A percentile compares a stretch with the other conserved stretches of the same genome.
These are phyloP conservation scores for Prosopis cineraria DNA, from an alignment of 306 rosid species.

Conservation along the genomic window DNA sequence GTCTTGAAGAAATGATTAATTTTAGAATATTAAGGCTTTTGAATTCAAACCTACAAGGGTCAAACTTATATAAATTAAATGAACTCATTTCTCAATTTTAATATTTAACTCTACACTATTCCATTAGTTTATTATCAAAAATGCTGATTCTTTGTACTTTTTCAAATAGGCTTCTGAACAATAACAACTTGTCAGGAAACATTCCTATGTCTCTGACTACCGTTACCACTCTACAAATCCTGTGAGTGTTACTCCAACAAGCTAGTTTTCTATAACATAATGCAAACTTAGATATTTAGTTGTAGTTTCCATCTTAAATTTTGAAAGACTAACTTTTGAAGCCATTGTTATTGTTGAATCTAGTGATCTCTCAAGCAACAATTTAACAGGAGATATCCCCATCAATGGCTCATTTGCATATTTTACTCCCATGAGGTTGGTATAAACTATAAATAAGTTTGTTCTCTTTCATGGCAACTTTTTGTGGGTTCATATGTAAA, in stretches of 20 bases:
- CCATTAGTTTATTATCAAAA: background rate
- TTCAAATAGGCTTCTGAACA: background rate
- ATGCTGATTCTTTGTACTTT: background rate
- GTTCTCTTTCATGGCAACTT: background rate
- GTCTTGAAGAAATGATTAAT: too few species aligned
- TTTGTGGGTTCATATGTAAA: background rate
- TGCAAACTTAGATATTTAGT: background rate
- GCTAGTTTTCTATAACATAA: background rate
- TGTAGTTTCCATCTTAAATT: background rate
- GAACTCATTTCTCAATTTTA: background rate
- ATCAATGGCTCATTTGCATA: background rate
- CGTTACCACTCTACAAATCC: background rate
- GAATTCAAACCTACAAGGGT: too few species aligned
- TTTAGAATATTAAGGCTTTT: too few species aligned
- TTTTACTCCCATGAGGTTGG: constrained; percentile 3
- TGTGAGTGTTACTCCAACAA: background rate
- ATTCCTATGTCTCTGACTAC: background rate
- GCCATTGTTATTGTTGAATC: background rate
- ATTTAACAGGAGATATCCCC: background rate
- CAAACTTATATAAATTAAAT: too few species aligned
- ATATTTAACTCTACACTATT: background rate
- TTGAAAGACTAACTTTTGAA: background rate
- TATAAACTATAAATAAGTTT: background rate
- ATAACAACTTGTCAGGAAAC: background rate
- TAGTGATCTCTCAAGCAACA: constrained; percentile 10